Evolutionary conservation across 1,284 basidiomycete genomes (phyloP).

Genomic region (Stereum hirsutum): DNA sequence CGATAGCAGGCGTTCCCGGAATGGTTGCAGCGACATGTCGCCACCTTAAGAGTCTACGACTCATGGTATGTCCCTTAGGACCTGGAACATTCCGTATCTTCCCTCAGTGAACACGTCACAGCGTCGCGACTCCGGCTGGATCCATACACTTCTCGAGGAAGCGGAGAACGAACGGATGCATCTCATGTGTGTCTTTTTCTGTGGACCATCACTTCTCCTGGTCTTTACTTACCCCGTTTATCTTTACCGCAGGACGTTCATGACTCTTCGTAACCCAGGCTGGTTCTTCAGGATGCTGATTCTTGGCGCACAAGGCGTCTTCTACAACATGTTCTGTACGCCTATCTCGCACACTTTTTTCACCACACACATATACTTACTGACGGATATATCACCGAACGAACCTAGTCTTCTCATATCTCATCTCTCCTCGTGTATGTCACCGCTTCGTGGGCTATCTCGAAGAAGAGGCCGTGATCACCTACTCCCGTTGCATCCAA

Average conservation of each 20-base stretch:
- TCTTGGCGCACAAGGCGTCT: slow-evolving; percentile 83
- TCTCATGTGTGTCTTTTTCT: slow-evolving; percentile 51
- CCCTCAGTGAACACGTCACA: slow-evolving; percentile 21
- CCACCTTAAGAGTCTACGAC: slow-evolving; percentile 73
- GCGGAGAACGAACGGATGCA: slow-evolving; percentile 97
- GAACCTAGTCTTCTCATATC: slow-evolving; percentile 63
- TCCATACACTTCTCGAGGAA: slow-evolving; percentile 80
- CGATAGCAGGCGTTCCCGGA: slow-evolving; percentile 88
- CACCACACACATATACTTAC: no score
- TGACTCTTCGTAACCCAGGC: slow-evolving; percentile 76
- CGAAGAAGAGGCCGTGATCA: slow-evolving; percentile 91
- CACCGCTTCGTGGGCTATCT: slow-evolving; percentile 95
- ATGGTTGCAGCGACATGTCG: slow-evolving; percentile 89
- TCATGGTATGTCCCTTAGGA: slow-evolving; percentile 49
- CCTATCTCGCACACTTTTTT: slow-evolving; percentile 10
- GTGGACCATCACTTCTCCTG: background rate
- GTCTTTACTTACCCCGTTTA: slow-evolving; percentile 9
- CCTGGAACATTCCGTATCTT: slow-evolving; percentile 7
- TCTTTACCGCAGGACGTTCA: slow-evolving; percentile 61
- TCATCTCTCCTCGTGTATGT: slow-evolving; percentile 75
- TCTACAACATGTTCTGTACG: slow-evolving; percentile 85
- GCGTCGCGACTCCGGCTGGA: slow-evolving; percentile 87
- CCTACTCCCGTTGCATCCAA: slow-evolving; percentile 74
- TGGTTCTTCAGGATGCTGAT: slow-evolving; percentile 74
- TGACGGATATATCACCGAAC: slow-evolving; percentile 4